Evolutionary conservation across 768 basidiomycete species (phyloP).

Genomic region (Symmetrospora coprosmae): DNA sequence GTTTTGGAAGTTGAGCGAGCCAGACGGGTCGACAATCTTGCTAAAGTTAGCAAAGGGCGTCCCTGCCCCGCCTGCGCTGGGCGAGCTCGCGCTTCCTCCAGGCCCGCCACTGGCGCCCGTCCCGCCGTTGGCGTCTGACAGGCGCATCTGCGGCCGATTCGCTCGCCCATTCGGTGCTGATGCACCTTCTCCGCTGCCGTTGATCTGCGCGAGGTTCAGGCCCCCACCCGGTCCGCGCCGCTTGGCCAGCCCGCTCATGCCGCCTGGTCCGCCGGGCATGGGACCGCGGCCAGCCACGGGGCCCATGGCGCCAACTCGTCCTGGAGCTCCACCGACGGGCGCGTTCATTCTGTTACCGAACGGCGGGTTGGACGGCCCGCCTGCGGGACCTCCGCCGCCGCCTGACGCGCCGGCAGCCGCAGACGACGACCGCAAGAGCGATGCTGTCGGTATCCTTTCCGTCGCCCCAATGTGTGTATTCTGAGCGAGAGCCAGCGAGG

Average conservation of each 20-base stretch:
- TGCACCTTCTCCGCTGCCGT: not conserved
- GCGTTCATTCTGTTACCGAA: too few relatives aligned
- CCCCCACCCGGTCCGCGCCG: slow-evolving; percentile 9
- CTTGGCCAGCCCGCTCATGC: not conserved
- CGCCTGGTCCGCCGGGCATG: not conserved
- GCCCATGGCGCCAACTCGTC: slow-evolving; percentile 5
- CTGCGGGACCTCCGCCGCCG: too few relatives aligned
- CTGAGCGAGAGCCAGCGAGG: slow-evolving; percentile 4
- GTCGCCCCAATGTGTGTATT: slow-evolving; percentile 18
- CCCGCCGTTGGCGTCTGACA: slow-evolving; percentile 21
- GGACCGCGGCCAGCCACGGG: not conserved
- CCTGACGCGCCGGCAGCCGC: too few relatives aligned
- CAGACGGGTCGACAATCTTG: slow-evolving; percentile 90
- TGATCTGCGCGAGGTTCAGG: not conserved
- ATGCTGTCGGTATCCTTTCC: slow-evolving; percentile 13
- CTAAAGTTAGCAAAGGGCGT: slow-evolving; percentile 85
- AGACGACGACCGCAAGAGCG: not conserved
- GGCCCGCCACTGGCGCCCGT: slow-evolving; percentile 6
- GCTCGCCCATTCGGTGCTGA: not conserved
- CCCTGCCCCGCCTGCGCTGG: not conserved
- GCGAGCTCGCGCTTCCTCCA: not conserved
- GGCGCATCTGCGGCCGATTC: slow-evolving; percentile 11
- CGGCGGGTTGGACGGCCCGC: too few relatives aligned
- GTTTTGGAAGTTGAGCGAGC: slow-evolving; percentile 80
- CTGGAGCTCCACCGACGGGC: not conserved